A percentile compares a stretch with the other conserved stretches of the same genome.
Evolutionary conservation across 345 rosid species (phyloP).

Genomic region (Excoecaria cochinchinensis): DNA sequence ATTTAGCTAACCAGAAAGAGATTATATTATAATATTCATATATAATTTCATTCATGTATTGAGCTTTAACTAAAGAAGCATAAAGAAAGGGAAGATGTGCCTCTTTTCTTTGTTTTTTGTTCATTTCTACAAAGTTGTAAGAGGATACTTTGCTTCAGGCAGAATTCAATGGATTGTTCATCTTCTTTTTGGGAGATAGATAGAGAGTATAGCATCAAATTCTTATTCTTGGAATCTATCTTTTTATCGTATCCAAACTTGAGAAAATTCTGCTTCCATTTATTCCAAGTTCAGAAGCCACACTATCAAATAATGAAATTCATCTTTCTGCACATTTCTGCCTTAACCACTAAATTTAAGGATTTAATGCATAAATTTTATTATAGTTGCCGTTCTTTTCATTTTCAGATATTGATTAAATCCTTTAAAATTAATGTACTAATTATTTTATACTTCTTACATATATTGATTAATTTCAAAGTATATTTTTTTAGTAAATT

Average conservation of each 20-base stretch:
- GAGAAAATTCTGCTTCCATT: too few relatives aligned
- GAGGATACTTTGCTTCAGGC: slow-evolving; percentile 31
- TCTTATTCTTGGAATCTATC: slow-evolving; percentile 17
- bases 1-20: background rate
- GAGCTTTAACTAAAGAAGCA: slow-evolving; percentile 25
- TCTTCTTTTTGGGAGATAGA: background rate
- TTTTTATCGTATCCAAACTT: background rate
- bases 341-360: background rate
- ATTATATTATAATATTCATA: slow-evolving; percentile 7
- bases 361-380: background rate
- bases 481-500: too few relatives aligned
- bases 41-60: slow-evolving; percentile 12
- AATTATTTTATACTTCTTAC: too few relatives aligned
- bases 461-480: too few relatives aligned
- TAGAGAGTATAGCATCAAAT: slow-evolving; percentile 18
- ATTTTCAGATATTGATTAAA: too few relatives aligned
- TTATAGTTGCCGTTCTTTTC: background rate
- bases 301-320: background rate
- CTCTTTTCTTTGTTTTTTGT: slow-evolving; percentile 1
- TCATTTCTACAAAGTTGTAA: slow-evolving; percentile 20
- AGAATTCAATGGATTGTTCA: slow-evolving; percentile 15
- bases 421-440: too few relatives aligned
- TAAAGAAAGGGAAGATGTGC: slow-evolving; percentile 29
- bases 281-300: background rate
- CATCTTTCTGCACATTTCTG: background rate